Conservation (phyloP, 352 stramenopile species). For the Globisporangium uncinulatum region DNA sequence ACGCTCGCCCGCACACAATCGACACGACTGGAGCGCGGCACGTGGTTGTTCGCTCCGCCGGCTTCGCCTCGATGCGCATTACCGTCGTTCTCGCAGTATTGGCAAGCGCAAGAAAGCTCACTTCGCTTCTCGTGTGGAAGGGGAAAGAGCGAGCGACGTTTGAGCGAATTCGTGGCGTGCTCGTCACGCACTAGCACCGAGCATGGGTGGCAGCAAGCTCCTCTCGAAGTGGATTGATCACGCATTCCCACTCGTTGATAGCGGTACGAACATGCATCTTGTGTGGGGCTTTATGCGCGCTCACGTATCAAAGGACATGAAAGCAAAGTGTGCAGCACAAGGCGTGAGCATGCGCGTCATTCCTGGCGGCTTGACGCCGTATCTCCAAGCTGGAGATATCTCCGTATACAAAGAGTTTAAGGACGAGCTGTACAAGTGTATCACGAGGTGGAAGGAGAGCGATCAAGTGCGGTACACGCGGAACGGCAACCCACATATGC, state of each 20-base stretch:
- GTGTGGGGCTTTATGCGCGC: conserved; percentile 1
- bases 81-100: neutral
- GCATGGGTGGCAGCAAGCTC: neutral
- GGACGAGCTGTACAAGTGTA: neutral
- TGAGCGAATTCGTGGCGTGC: neutral
- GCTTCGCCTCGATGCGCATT: too few relatives aligned
- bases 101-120: neutral
- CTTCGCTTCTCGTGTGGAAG: neutral
- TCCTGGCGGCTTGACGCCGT: conserved; percentile 3
- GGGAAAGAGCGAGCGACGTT: neutral
- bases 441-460: neutral
- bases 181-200: neutral
- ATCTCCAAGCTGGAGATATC: conserved; percentile 3
- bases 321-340: neutral
- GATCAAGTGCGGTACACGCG: neutral
- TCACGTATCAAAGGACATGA: neutral
- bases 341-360: conserved; percentile 1
- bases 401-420: conserved; percentile 7
- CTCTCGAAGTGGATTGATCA: neutral
- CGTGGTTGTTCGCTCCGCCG: neutral
- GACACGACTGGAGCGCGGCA: neutral
- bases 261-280: neutral
- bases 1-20: neutral
- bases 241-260: neutral
- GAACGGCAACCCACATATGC: neutral